These are phyloP conservation scores for Tetradesmus obliquus DNA, from an alignment of 139 green algal genomes.

Conservation along the genomic window DNA sequence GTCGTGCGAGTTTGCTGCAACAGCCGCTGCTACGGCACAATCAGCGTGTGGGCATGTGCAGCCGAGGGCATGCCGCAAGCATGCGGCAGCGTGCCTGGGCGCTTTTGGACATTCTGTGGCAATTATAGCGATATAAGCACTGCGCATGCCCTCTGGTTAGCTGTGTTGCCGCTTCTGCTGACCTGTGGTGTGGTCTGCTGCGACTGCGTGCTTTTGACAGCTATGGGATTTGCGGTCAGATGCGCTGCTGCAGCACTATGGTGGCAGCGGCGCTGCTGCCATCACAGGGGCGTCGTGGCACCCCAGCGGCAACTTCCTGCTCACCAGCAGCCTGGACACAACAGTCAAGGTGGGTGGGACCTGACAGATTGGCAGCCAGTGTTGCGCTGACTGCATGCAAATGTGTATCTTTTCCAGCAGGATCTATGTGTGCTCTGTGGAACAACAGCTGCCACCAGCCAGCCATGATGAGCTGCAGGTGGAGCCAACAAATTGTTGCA, in stretches of 20 bases:
- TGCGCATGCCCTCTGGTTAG: no score
- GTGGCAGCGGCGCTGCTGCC: constrained; percentile 63
- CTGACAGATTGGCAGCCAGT: background rate
- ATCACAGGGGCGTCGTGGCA: constrained; percentile 85
- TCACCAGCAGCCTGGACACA: constrained; percentile 81
- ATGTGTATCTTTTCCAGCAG: background rate
- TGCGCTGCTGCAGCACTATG: constrained; percentile 86
- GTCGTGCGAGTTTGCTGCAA: no score
- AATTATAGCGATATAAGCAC: no score
- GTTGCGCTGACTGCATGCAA: background rate
- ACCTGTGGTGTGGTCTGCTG: background rate
- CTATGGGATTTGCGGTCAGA: constrained; percentile 54
- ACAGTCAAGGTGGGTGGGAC: constrained; percentile 80
- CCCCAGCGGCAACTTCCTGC: constrained; percentile 86
- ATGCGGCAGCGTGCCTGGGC: no score
- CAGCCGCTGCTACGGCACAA: no score
- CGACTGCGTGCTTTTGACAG: background rate
- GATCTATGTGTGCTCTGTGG: background rate
- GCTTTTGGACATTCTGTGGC: no score
- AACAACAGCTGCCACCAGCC: background rate
- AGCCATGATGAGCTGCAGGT: background rate
- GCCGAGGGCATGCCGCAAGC: no score
- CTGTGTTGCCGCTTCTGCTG: background rate
- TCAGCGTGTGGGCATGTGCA: background rate
- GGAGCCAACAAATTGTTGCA: background rate